Percentiles rank a stretch among this genome's conserved stretches.
Evolutionary conservation across 2,329 filamentous ascomycete genomes (phyloP).

Genomic region (Neoarthrinium moseri): DNA sequence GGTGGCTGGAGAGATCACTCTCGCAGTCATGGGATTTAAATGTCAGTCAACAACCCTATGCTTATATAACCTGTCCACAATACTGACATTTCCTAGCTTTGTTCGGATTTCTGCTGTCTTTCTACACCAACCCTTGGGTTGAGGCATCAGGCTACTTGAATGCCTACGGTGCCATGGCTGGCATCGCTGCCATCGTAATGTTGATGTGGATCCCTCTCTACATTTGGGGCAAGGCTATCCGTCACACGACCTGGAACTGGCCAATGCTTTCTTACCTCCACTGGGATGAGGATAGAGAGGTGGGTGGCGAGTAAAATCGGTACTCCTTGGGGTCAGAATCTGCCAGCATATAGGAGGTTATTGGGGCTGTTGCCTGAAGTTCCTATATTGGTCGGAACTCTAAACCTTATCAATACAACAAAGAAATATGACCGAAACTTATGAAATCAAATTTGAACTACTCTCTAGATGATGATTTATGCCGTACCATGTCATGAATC

Average conservation of each 20-base stretch:
- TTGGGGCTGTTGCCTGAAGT: neutral
- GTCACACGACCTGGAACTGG: slow-evolving; percentile 49
- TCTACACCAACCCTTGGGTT: slow-evolving; percentile 62
- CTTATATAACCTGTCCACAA: neutral
- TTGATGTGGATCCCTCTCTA: slow-evolving; percentile 50
- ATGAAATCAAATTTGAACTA: no score
- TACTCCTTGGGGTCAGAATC: neutral
- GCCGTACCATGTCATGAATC: no score
- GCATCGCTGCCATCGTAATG: slow-evolving; percentile 46
- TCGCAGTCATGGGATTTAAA: slow-evolving; percentile 55
- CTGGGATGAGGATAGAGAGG: slow-evolving; percentile 53
- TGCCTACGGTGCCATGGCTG: slow-evolving; percentile 58
- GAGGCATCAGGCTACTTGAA: slow-evolving; percentile 44
- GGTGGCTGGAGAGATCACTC: slow-evolving; percentile 53
- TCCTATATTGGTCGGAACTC: no score
- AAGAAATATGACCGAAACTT: no score
- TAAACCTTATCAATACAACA: no score
- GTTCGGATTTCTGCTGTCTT: slow-evolving; percentile 58
- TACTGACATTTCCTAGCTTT: slow-evolving; percentile 31
- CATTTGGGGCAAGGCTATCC: slow-evolving; percentile 48
- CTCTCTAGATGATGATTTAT: no score
- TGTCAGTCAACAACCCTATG: slow-evolving; percentile 31
- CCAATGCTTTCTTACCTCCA: slow-evolving; percentile 40
- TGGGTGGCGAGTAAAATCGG: slow-evolving; percentile 45
- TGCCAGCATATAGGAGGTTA: no score